phyloP scores from a whole-genome alignment of 1,139 yeast genomes.

The Blastobotrys aristatus region DNA sequence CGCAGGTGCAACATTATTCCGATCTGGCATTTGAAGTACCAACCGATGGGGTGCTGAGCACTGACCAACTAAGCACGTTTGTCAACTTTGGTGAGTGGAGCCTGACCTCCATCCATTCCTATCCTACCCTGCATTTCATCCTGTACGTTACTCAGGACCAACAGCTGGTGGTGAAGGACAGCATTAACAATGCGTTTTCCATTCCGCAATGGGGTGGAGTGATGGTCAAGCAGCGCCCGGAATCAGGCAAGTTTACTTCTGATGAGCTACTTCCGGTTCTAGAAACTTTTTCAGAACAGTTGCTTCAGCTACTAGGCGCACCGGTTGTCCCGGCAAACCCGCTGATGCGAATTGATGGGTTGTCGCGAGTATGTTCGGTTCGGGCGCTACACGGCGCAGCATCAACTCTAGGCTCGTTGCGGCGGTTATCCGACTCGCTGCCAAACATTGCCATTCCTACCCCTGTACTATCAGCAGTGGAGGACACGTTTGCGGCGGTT shows the following conservation, averaged over 20 bases:
- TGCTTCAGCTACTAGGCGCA: conserved; percentile 68
- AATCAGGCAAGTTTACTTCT: conserved; percentile 33
- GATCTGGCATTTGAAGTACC: conserved; percentile 32
- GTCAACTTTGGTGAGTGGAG: conserved; percentile 79
- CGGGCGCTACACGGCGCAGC: conserved; percentile 48
- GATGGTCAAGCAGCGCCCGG: conserved; percentile 27
- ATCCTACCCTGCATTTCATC: conserved; percentile 67
- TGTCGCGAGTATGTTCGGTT: conserved; percentile 53
- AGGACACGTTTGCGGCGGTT: conserved; percentile 39
- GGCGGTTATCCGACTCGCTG: conserved; percentile 61
- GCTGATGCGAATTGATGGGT: conserved; percentile 56
- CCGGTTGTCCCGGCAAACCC: conserved; percentile 55
- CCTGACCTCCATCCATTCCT: conserved; percentile 40
- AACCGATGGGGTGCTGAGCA: conserved; percentile 21
- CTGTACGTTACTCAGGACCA: conserved; percentile 55
- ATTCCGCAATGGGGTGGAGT: conserved; percentile 91
- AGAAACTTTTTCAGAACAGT: conserved; percentile 69
- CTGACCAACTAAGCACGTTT: conserved; percentile 56
- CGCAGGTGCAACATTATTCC: conserved; percentile 73
- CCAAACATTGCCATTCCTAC: conserved; percentile 80
- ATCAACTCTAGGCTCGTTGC: conserved; percentile 63
- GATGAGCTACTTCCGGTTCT: conserved; percentile 53
- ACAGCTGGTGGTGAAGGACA: conserved; percentile 36
- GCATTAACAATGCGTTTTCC: conserved; percentile 51
- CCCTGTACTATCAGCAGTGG: conserved; percentile 48